These are phyloP conservation scores for Apiospora rasikravindrae DNA, from an alignment of 2,329 filamentous ascomycete genomes.

Conservation along the genomic window DNA sequence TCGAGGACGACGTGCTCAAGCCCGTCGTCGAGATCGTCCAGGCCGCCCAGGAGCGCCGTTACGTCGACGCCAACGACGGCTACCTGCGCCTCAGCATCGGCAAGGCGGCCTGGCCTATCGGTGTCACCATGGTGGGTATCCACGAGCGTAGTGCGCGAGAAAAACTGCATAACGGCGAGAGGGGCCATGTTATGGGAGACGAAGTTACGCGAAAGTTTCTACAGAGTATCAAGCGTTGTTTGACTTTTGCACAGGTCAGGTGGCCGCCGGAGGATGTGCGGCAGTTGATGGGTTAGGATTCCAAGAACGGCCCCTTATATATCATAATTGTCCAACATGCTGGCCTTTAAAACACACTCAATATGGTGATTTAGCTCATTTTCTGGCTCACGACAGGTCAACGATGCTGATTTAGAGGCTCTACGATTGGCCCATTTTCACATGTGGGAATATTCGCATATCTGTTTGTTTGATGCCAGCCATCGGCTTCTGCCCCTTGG, in stretches of 20 bases:
- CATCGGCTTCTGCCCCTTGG: neutral
- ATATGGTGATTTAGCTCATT: neutral
- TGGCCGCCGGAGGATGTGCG: conserved; percentile 93
- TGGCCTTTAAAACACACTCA: neutral
- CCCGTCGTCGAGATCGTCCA: conserved; percentile 91
- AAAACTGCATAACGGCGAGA: conserved; percentile 86
- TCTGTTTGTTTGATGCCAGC: neutral
- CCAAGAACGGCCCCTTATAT: neutral
- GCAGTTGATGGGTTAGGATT: conserved; percentile 86
- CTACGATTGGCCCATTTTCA: neutral
- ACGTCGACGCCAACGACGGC: conserved; percentile 95
- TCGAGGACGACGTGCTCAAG: conserved; percentile 79
- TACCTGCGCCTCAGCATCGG: conserved; percentile 93
- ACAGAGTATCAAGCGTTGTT: conserved; percentile 95
- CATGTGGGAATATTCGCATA: neutral
- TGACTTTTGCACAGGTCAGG: conserved; percentile 95
- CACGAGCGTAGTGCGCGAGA: conserved; percentile 95
- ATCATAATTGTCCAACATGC: neutral
- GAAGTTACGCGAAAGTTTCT: conserved; percentile 94
- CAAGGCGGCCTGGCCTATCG: conserved; percentile 97
- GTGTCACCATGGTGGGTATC: conserved; percentile 99
- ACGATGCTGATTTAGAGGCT: neutral
- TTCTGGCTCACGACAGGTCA: neutral
- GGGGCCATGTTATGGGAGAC: conserved; percentile 96
- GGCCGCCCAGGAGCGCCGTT: conserved; percentile 86